Base-by-base conservation (phyloP, 139 green algal genomes). In the Pseudopediastrum boryanum region DNA sequence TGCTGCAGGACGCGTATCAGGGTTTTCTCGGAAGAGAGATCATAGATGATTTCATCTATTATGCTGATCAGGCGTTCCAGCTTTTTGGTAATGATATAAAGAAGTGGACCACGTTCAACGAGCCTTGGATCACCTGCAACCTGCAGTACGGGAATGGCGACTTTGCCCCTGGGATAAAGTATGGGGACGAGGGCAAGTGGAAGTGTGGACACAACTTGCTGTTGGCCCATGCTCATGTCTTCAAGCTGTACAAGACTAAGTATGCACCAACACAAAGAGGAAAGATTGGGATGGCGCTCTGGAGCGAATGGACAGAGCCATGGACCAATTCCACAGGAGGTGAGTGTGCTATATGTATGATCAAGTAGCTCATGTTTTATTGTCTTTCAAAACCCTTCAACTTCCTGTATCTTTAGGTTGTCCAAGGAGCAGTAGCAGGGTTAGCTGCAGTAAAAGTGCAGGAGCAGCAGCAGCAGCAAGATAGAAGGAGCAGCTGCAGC, bases 21-120 rank as follows among this genome's bases (percentile, higher is more conserved):
- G 61, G 61, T 13, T 70, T 70, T 35, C 25, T 48, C 21, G 29
- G 61, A 21, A 31, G 61, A 5, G 12, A 70, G 54, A 41, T 69
- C 61, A 35, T 43, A 27, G 61, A 43, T 35, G 61, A 69, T 35
- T 69, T 69, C 61, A 7, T 38, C 7, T 69, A 69, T 35, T 69
- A 38, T 69, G 61, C 61, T 43, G 31, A 69, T 7, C 33, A 50
- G 31, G 61, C 61, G 31, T 70, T 44, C 62, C 33, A 71, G 19
- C 71, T 80, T 21, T 96, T 94, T 84, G 80, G 84, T 35, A 29
- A 23, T 12, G 82, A 82, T 41, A 85, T 81, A 2, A 67, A 58
- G 62, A 81, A 81, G 48, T 81, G 74, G 74, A 81, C 56, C 39
- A 85, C 72, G 23, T 81, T 85, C 72, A 85, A 85, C 76, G 80